Base-by-base conservation (phyloP, 1,284 basidiomycete species). In the Jaminaea rosea region DNA sequence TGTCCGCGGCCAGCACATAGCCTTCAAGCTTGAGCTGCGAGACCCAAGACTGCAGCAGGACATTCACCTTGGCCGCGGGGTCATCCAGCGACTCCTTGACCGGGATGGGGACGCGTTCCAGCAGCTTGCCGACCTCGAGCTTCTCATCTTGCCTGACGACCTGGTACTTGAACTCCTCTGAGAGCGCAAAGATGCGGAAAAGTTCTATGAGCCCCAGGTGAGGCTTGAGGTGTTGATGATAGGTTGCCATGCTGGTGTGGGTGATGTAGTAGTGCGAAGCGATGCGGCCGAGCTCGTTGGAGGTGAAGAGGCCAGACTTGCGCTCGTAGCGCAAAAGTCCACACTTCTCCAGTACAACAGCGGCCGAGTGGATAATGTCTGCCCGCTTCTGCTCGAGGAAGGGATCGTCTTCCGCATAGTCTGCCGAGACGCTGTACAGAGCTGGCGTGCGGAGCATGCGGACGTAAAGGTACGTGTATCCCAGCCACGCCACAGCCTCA, bases 61-160 rank as follows among this genome's bases (percentile, higher is more conserved):
- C 91, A 65, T 98, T 98, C 77, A 98, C 89, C 78, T 99, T 99
- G 26, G 94, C 88, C 0, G 89, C 86, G 0, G 91, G 88, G 70
- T 98, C 93, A 61, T 97, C 93, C 4, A 94, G 88, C 46, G 85
- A 81, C 76, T 99, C 94, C 77, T 98, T 98, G 67, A 98, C 87
- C 0, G 94, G 93, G 44, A 98, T 92, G 1, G 93, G 94, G 0
- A 98, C 93, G 11, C 91, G 82, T 74, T 98, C 94, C 36, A 97
- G 78, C 24, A 97, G 78, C 73, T 93, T 94, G n/a, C 83, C 82
- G 6, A 97, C 80, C 69, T 98, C 92, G 44, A 67, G 66, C 67
- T 77, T 76, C 53, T 78, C 77, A 53, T 78, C 77, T 46, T 76
- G 67, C 27, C 78, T 65, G 39, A 88, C 91, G 1, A 91, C 61